Base-by-base conservation (phyloP, 2,329 filamentous ascomycete species). In the Cladosporium cucumerinum region DNA sequence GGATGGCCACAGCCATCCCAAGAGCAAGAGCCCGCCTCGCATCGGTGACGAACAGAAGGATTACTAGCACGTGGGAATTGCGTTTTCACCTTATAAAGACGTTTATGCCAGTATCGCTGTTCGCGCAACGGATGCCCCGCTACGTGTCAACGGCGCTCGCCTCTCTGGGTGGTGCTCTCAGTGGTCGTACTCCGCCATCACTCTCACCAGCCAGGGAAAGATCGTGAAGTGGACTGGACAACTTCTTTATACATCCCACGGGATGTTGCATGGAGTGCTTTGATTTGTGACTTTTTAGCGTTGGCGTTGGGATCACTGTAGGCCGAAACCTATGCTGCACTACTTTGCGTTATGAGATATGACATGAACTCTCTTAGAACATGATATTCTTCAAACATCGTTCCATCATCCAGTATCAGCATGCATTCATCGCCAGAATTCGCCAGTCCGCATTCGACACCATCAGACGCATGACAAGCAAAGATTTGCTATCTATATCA, bases 21-120 rank as follows among this genome's bases (percentile, higher is more conserved):
- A 71, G 65, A 67, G 64, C 23, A 66, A 66, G 43, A 73, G 71
- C 66, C 72, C 72, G 49, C 72, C 72, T 23, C 60, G 72, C 18
- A 72, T 74, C 52, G 72, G 72, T 18, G 71, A 71, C 7, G 72
- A 74, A 65, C 70, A 72, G 51, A 65, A 66, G 18, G 67, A 66
- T 25, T 32, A 51, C 39, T 49, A 62, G 32, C 2, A 28, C 6
- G 26, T 32, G 26, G 18, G 28, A 32, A 10, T 21, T n/a, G n/a
- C n/a, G 1, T 54, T 8, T 54, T 7, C 36, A n/a, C 51, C 14
- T 46, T 28, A 32, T 54, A n/a, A 28, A 32, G 16, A 21, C 51
- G 16, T 32, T 16, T 26, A 32, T 54, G 6, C 4, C 28, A 54
- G 26, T 28, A 32, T 11, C 25, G 25, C 26, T 21, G 51, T n/a